phyloP scores from a whole-genome alignment of 2,329 filamentous ascomycete genomes.

The Trichoderma cornu-damae region DNA sequence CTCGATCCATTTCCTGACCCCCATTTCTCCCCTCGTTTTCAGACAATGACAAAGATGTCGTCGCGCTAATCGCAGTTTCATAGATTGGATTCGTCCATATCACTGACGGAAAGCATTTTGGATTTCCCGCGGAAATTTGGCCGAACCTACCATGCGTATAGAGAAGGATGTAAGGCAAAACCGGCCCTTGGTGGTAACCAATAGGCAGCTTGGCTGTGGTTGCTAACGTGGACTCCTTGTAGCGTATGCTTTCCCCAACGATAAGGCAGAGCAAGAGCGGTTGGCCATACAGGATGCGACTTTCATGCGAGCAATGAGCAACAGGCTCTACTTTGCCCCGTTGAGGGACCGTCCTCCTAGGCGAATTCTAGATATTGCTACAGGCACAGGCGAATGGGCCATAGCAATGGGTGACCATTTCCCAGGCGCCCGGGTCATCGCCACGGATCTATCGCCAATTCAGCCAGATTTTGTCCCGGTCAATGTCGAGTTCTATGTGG shows the following conservation, averaged over 20 bases:
- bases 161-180: slow-evolving; percentile 39
- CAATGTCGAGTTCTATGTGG: slow-evolving; percentile 70
- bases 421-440: slow-evolving; percentile 53
- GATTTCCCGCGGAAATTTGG: slow-evolving; percentile 41
- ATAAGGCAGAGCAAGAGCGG: slow-evolving; percentile 39
- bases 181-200: no score
- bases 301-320: slow-evolving; percentile 36
- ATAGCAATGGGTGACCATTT: slow-evolving; percentile 62
- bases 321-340: slow-evolving; percentile 41
- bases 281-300: slow-evolving; percentile 37
- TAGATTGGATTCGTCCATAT: slow-evolving; percentile 32
- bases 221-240: slow-evolving; percentile 8
- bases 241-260: slow-evolving; percentile 47
- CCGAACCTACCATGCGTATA: slow-evolving; percentile 45
- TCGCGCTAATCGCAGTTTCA: slow-evolving; percentile 21
- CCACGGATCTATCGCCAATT: slow-evolving; percentile 63
- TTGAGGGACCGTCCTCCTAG: slow-evolving; percentile 35
- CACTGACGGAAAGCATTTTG: slow-evolving; percentile 39
- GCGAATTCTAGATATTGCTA: slow-evolving; percentile 41
- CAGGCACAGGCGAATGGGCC: slow-evolving; percentile 54
- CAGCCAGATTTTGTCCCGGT: slow-evolving; percentile 61
- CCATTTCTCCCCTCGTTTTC: not conserved
- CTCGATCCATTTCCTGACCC: not conserved
- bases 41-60: not conserved
- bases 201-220: not conserved